These are phyloP conservation scores for Drechslerella stenobrocha DNA, from an alignment of 2,329 filamentous ascomycete genomes.

Conservation along the genomic window DNA sequence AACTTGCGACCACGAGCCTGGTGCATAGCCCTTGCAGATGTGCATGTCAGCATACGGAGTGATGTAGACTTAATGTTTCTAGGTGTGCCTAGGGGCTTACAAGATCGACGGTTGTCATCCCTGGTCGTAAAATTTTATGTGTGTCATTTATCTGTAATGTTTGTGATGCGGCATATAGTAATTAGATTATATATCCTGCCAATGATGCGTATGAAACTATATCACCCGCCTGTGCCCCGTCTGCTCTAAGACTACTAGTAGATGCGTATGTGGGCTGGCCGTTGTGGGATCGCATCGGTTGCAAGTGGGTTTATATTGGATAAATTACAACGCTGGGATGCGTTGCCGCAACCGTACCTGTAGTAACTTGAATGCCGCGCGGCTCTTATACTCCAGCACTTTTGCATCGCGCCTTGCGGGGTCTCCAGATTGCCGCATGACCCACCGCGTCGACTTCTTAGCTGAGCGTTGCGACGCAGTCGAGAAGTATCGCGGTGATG, in stretches of 20 bases:
- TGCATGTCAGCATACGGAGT: slow-evolving; percentile 11
- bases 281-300: background rate
- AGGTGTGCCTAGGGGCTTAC: slow-evolving; percentile 58
- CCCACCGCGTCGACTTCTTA: slow-evolving; percentile 66
- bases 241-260: too few species aligned
- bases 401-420: slow-evolving; percentile 73
- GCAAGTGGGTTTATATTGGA: too few species aligned
- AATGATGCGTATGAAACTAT: too few species aligned
- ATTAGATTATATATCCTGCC: too few species aligned
- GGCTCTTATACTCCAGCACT: slow-evolving; percentile 78
- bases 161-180: background rate
- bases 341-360: slow-evolving; percentile 66
- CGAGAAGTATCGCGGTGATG: slow-evolving; percentile 29
- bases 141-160: slow-evolving; percentile 67
- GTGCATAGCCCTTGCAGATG: slow-evolving; percentile 67
- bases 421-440: slow-evolving; percentile 74
- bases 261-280: too few species aligned
- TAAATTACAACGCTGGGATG: slow-evolving; percentile 19
- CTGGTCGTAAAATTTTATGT: slow-evolving; percentile 74
- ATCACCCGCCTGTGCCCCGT: too few species aligned
- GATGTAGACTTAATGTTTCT: background rate
- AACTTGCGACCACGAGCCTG: slow-evolving; percentile 73
- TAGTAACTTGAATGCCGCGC: slow-evolving; percentile 89
- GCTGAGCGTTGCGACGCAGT: background rate
- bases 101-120: slow-evolving; percentile 87